Evolutionary conservation across 306 rosid species (phyloP).

Genomic region (Vigna angularis): DNA sequence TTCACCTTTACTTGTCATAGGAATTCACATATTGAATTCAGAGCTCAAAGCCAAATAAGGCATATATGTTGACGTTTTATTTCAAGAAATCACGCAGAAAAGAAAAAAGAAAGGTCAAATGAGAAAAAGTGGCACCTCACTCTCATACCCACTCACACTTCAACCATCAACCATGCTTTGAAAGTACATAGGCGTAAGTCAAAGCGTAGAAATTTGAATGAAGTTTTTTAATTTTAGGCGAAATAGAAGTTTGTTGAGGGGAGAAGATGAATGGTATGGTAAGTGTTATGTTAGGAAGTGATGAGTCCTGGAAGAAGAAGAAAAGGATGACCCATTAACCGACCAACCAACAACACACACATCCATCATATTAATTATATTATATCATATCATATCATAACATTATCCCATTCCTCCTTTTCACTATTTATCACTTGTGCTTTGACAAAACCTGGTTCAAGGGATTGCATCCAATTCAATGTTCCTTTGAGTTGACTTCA

Average conservation of each 20-base stretch:
- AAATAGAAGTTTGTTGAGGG: no score
- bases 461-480: not conserved
- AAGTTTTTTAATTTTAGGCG: no score
- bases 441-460: not conserved
- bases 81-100: not conserved
- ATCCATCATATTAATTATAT: no score
- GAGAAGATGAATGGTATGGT: no score
- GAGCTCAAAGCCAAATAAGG: not conserved
- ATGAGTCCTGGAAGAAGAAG: not conserved
- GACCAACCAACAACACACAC: no score
- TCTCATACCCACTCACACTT: not conserved
- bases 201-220: no score
- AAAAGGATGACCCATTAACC: no score
- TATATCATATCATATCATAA: not conserved
- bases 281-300: no score
- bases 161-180: not conserved
- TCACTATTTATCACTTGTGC: not conserved
- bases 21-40: not conserved
- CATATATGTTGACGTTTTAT: not conserved
- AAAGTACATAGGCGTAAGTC: no score
- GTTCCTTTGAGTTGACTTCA: not conserved
- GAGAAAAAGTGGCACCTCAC: not conserved
- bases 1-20: not conserved
- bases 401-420: not conserved
- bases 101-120: not conserved